Evolutionary conservation across 352 stramenopile genomes (phyloP).

Genomic region (Pythium brachiatum): DNA sequence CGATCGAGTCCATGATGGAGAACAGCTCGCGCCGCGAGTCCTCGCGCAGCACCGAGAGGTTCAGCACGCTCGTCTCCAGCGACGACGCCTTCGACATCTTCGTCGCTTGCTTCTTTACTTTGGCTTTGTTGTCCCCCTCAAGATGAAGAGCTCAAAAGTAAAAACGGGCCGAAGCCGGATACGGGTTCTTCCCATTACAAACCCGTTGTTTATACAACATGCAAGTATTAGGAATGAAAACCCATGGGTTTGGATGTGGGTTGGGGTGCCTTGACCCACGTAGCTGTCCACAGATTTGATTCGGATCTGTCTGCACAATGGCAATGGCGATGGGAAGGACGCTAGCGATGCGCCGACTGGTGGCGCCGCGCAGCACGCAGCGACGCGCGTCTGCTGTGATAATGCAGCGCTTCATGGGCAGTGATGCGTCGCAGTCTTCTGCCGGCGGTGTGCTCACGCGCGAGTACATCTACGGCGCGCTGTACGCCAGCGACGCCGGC

Average conservation of each 20-base stretch:
- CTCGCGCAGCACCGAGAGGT: conserved; percentile 83
- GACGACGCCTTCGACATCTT: conserved; percentile 77
- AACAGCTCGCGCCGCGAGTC: conserved; percentile 83
- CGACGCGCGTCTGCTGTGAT: not conserved
- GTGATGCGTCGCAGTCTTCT: not conserved
- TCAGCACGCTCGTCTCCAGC: conserved; percentile 82
- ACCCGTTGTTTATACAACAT: not conserved
- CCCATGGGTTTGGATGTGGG: not conserved
- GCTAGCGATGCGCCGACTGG: conserved; percentile 2
- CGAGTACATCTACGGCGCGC: conserved; percentile 80
- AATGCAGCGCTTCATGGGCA: not conserved
- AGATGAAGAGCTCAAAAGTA: not conserved
- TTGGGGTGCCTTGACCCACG: not conserved
- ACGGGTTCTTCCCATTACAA: not conserved
- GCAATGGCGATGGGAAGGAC: conserved; percentile 1
- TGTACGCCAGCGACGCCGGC: conserved; percentile 74
- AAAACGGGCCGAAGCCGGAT: conserved; percentile 1
- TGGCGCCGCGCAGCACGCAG: not conserved
- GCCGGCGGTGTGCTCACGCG: conserved; percentile 49
- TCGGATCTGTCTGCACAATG: not conserved
- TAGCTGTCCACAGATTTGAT: conserved; percentile 1
- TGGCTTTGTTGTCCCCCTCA: conserved; percentile 1
- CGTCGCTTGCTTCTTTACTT: not conserved
- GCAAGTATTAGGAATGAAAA: not conserved
- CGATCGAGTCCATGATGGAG: conserved; percentile 78